Conservation (phyloP, 768 basidiomycete genomes). For the Kockovaella imperatae region DNA sequence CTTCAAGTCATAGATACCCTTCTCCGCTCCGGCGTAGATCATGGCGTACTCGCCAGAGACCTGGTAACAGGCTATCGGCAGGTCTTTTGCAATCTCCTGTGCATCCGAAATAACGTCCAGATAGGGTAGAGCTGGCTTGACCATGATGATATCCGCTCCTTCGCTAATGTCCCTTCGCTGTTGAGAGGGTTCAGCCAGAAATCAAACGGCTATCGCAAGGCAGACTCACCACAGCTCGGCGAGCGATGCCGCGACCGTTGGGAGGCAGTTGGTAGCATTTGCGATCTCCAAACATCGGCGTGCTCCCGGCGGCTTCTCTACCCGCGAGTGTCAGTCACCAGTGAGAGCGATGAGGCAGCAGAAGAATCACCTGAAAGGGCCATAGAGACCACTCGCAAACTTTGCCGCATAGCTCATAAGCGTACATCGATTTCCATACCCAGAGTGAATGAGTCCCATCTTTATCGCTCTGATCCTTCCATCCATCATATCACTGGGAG, state of each 20-base stretch:
- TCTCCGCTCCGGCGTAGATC: conserved; percentile 85
- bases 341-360: not conserved
- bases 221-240: conserved; percentile 75
- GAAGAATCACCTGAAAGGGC: conserved; percentile 73
- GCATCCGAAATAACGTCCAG: conserved; percentile 93
- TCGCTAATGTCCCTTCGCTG: conserved; percentile 80
- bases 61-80: conserved; percentile 86
- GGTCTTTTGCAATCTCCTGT: conserved; percentile 66
- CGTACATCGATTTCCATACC: conserved; percentile 76
- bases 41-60: conserved; percentile 98
- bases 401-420: conserved; percentile 98
- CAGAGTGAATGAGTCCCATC: conserved; percentile 67
- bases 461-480: conserved; percentile 88
- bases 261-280: conserved; percentile 99
- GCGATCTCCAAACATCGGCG: conserved; percentile 85
- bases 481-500: conserved; percentile 99
- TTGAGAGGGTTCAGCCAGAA: not conserved
- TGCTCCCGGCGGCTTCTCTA: conserved; percentile 96
- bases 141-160: conserved; percentile 98
- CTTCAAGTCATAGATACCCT: conserved; percentile 85
- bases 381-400: conserved; percentile 90
- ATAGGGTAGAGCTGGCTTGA: conserved; percentile 92
- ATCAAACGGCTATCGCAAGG: not conserved
- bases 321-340: conserved; percentile 1
- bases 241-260: conserved; percentile 74